Evolutionary conservation across 306 rosid genomes (phyloP).

Genomic region (Argentina anserina): DNA sequence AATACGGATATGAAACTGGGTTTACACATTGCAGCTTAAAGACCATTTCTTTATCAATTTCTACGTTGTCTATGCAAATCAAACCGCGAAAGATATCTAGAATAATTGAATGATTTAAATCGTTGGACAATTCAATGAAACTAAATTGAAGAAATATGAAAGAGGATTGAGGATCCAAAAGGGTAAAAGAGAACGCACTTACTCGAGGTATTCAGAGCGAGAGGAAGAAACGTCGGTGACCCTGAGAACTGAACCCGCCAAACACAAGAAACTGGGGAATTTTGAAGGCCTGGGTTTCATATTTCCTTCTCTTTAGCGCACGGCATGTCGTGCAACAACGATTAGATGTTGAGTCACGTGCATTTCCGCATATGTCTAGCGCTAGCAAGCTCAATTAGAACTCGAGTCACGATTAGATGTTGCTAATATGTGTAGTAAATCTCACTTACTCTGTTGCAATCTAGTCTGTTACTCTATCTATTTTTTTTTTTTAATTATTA

Average conservation of each 20-base stretch:
- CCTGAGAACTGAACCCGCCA: slow-evolving; percentile 9
- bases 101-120: not conserved
- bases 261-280: not conserved
- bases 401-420: too few species aligned
- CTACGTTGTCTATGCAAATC: not conserved
- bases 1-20: not conserved
- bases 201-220: not conserved
- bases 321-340: slow-evolving; percentile 4
- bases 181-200: not conserved
- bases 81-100: not conserved
- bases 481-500: too few species aligned
- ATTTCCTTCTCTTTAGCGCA: not conserved
- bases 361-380: not conserved
- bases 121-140: not conserved
- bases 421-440: too few species aligned
- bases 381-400: too few species aligned
- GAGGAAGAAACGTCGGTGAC: not conserved
- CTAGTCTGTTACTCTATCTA: too few species aligned
- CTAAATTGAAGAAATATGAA: not conserved
- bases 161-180: not conserved
- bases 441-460: too few species aligned
- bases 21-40: not conserved
- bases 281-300: not conserved
- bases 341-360: not conserved
- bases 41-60: not conserved